Base-by-base conservation (phyloP, 305 asterid genomes). In the Solanum hybrid region DNA sequence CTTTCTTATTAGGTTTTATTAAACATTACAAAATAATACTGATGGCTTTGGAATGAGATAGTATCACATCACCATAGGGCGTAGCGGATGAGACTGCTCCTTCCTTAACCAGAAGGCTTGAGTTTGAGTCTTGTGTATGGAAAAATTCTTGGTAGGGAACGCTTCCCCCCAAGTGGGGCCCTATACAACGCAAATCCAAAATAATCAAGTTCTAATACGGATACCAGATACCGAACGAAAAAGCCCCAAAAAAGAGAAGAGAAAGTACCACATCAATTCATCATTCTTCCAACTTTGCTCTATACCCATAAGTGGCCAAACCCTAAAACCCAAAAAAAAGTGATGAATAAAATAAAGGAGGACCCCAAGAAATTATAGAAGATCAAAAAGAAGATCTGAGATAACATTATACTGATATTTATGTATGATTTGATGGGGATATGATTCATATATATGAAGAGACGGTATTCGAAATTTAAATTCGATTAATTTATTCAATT, bases 401-500 rank as follows among this genome's bases (percentile, higher is more conserved):
- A 51, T 31, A 11, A 51, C 35, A 31, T 84, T 31, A 29, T 42
- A 71, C 31, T 87, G 71, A 87, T 72, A 86, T 89, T 85, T 91
- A 91, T 91, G 90, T 92, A 88, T 10, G 91, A 91, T 87, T 89
- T 82, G 93, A 90, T 85, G 71, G 92, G 42, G 90, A 90, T 85
- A 27, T 42, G 66, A 51, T 51, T 51, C 66, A 51, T 16, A 51
- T 5, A 40, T 40, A 40, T 40, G 38, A 4, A 4, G 14, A 17
- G 14, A 76, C 2, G 2, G 3, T 14, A 36, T 79, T 79, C 6
- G 6, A 1, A 22, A 78, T 22, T 78, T 10, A 35, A 35, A 1
- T 14, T 35, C 3, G 51, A 20, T 78, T 1, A 7, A 20, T 36
- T 26, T 69, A 69, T 69, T 35, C 9, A 9, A 22, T 6, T 6